Conservation (phyloP, 2,329 filamentous ascomycete genomes). For the Catunica adiposa region DNA sequence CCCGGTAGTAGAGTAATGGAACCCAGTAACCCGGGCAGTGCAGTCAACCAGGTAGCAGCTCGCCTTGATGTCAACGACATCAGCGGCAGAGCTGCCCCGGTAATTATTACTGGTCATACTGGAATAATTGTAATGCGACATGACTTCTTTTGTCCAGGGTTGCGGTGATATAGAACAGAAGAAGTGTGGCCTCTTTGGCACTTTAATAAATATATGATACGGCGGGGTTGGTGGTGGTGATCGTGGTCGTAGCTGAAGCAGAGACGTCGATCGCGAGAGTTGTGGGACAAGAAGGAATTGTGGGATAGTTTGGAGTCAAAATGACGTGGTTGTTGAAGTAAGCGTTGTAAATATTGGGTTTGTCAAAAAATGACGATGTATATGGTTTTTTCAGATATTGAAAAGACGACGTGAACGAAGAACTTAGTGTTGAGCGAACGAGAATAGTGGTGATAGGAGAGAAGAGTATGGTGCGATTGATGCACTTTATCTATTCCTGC, state of each 20-base stretch:
- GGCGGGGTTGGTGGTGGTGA: background rate
- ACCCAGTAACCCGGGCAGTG: constrained; percentile 56
- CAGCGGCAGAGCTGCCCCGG: constrained; percentile 55
- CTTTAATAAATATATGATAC: background rate
- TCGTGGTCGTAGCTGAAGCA: background rate
- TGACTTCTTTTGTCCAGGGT: constrained; percentile 23
- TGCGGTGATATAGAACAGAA: background rate
- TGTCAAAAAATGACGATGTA: too few relatives aligned
- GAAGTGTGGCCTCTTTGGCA: constrained; percentile 12
- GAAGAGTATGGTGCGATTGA: background rate
- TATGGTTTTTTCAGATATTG: too few relatives aligned
- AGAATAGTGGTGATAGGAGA: background rate
- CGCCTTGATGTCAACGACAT: constrained; percentile 37
- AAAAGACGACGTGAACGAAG: too few relatives aligned
- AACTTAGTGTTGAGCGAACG: too few relatives aligned
- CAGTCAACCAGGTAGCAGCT: constrained; percentile 77
- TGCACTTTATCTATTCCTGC: background rate
- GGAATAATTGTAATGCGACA: constrained; percentile 56
- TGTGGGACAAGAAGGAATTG: too few relatives aligned
- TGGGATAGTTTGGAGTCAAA: background rate
- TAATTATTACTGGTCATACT: constrained; percentile 56
- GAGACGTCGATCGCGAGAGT: background rate
- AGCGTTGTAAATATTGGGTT: too few relatives aligned
- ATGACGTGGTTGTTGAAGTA: too few relatives aligned
- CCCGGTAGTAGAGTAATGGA: constrained; percentile 93